Conservation (phyloP, 1,284 basidiomycete genomes). For the Athelia psychrophila region DNA sequence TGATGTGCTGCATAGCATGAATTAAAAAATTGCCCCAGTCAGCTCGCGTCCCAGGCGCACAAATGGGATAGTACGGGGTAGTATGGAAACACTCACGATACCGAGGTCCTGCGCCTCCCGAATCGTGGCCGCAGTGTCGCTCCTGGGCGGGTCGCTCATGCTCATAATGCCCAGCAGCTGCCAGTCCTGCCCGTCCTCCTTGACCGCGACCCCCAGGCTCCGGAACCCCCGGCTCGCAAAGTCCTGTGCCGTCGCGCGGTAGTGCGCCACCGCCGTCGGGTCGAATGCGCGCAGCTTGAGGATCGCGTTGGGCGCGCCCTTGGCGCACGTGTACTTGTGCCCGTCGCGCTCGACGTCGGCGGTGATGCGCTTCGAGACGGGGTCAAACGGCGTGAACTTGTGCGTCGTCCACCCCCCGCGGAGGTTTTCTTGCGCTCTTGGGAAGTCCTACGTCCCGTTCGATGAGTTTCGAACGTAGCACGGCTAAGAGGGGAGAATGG, state of each 20-base stretch:
- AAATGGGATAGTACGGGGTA: not conserved
- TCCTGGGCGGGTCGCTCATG: constrained; percentile 49
- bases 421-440: constrained; percentile 45
- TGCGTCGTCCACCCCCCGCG: constrained; percentile 46
- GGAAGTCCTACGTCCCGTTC: constrained; percentile 37
- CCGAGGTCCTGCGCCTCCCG: constrained; percentile 48
- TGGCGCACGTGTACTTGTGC: constrained; percentile 45
- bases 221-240: constrained; percentile 52
- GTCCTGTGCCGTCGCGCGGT: constrained; percentile 37
- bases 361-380: constrained; percentile 55
- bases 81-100: constrained; percentile 18
- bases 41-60: too few relatives aligned
- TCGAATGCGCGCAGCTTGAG: constrained; percentile 43
- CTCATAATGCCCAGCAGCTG: constrained; percentile 40
- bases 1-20: constrained; percentile 35
- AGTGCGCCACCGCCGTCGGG: constrained; percentile 33
- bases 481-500: not conserved
- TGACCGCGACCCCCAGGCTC: constrained; percentile 48
- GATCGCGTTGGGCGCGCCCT: constrained; percentile 55
- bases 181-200: constrained; percentile 46
- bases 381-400: constrained; percentile 53
- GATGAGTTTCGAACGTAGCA: not conserved
- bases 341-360: constrained; percentile 51
- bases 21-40: too few relatives aligned
- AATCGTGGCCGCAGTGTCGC: constrained; percentile 47